These are phyloP conservation scores for Syzygium grande DNA, from an alignment of 345 rosid genomes.

Conservation along the genomic window DNA sequence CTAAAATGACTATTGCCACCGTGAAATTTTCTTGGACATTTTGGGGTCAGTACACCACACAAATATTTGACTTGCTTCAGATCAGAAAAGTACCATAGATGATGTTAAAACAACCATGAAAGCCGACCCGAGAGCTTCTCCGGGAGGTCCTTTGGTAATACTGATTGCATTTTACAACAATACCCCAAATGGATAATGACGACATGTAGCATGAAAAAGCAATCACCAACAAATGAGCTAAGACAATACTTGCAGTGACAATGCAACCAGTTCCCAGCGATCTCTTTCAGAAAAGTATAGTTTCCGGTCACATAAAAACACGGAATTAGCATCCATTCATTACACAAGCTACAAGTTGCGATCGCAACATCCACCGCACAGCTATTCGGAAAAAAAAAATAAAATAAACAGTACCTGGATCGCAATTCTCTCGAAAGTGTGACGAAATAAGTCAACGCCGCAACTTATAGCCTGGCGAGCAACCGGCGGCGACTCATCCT, in stretches of 20 bases:
- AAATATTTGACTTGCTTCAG: neutral
- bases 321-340: neutral
- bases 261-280: neutral
- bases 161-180: neutral
- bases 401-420: constrained; percentile 37
- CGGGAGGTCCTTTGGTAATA: neutral
- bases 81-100: neutral
- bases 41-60: neutral
- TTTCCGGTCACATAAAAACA: neutral
- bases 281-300: neutral
- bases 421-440: constrained; percentile 50
- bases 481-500: constrained; percentile 82
- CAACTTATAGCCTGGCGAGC: constrained; percentile 73
- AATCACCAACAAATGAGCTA: neutral
- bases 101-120: neutral
- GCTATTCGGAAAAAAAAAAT: neutral
- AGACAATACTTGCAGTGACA: neutral
- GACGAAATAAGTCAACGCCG: constrained; percentile 54
- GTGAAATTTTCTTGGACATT: neutral
- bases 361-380: neutral
- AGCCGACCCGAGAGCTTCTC: neutral
- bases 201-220: neutral
- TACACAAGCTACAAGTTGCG: neutral
- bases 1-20: neutral
- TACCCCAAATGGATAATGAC: neutral